phyloP scores from a whole-genome alignment of 2,329 filamentous ascomycete species.

The Trichoderma koningiopsis region DNA sequence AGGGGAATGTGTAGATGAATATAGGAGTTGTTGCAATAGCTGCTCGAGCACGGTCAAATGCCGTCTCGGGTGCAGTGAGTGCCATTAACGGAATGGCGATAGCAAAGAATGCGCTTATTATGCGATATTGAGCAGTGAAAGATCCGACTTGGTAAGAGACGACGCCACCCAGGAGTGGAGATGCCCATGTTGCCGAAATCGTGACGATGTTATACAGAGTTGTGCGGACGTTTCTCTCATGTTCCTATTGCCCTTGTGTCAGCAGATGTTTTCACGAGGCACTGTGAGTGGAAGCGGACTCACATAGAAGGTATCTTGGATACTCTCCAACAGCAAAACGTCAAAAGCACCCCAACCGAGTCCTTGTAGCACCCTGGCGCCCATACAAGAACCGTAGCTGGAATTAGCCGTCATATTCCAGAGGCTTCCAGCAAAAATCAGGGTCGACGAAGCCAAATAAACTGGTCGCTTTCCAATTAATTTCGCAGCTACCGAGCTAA shows the following conservation, averaged over 20 bases:
- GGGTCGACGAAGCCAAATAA: constrained; percentile 49
- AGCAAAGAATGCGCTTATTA: constrained; percentile 53
- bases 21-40: constrained; percentile 28
- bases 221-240: constrained; percentile 52
- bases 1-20: constrained; percentile 23
- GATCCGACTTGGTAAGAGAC: constrained; percentile 45
- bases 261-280: neutral
- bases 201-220: constrained; percentile 49
- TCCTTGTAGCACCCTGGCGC: constrained; percentile 56
- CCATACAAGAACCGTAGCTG: constrained; percentile 52
- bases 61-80: constrained; percentile 55
- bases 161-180: constrained; percentile 56
- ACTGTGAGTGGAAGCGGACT: constrained; percentile 26
- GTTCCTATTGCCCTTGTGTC: constrained; percentile 42
- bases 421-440: constrained; percentile 52
- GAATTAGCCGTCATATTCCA: constrained; percentile 51
- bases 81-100: constrained; percentile 51
- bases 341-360: constrained; percentile 63
- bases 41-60: constrained; percentile 47
- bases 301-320: constrained; percentile 62
- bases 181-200: constrained; percentile 54
- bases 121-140: constrained; percentile 53
- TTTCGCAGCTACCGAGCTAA: constrained; percentile 47
- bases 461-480: constrained; percentile 57
- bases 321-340: constrained; percentile 52